A percentile compares a stretch with the other conserved stretches of the same genome.
Conservation (phyloP, 164 flowering plant species). For the Platanus orientalis region DNA sequence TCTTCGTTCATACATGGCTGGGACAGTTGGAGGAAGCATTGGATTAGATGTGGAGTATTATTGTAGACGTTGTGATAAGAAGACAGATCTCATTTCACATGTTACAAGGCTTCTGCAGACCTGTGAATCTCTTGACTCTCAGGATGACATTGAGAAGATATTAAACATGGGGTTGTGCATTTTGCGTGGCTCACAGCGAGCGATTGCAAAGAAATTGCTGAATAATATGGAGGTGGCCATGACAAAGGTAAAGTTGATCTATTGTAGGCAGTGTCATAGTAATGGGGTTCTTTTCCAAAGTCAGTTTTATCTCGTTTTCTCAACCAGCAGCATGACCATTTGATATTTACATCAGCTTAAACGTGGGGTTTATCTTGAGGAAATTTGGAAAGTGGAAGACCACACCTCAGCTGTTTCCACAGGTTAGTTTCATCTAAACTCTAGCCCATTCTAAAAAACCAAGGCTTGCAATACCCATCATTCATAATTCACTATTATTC, state of each 20-base stretch:
- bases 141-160: conserved; percentile 49
- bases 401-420: conserved; percentile 15
- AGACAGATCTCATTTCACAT: conserved; percentile 60
- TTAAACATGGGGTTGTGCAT: conserved; percentile 50
- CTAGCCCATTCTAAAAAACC: neutral
- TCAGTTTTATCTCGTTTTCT: conserved; percentile 18
- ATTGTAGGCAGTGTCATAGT: neutral
- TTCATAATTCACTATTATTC: neutral
- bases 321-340: conserved; percentile 20
- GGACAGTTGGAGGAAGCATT: conserved; percentile 77
- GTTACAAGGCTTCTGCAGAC: conserved; percentile 37
- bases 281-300: conserved; percentile 7
- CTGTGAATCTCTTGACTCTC: conserved; percentile 48
- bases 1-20: conserved; percentile 76
- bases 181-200: conserved; percentile 52
- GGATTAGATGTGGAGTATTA: conserved; percentile 77
- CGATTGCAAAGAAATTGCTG: conserved; percentile 38
- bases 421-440: conserved; percentile 30
- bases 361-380: conserved; percentile 33
- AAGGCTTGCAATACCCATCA: neutral
- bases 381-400: conserved; percentile 44
- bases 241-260: conserved; percentile 38
- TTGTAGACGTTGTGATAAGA: conserved; percentile 88
- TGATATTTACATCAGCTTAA: conserved; percentile 53
- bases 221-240: conserved; percentile 32